These are phyloP conservation scores for Hanseniaspora mollemarum DNA, from an alignment of 805 yeast genomes.

Conservation along the genomic window DNA sequence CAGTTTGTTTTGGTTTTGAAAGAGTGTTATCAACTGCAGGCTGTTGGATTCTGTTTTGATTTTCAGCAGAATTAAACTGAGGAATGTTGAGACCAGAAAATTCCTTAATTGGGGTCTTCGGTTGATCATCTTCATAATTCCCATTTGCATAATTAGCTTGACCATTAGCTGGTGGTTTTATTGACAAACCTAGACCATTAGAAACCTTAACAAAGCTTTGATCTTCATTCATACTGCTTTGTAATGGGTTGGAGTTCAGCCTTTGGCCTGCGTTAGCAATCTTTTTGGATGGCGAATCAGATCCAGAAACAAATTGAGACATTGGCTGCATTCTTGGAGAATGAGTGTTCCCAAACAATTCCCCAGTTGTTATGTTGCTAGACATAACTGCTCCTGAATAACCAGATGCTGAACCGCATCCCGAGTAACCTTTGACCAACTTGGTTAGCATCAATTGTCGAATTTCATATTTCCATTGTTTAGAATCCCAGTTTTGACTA, in stretches of 20 bases:
- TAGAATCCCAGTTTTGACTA: constrained; percentile 42
- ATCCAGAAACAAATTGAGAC: constrained; percentile 20
- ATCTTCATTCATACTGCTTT: not conserved
- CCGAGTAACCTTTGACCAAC: constrained; percentile 51
- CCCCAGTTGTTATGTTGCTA: constrained; percentile 34
- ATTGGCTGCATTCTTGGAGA: constrained; percentile 30
- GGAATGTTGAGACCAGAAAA: not conserved
- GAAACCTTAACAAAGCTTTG: not conserved
- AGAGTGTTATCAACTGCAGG: too few species aligned
- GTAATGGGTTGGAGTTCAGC: constrained; percentile 16
- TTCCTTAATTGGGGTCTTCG: not conserved
- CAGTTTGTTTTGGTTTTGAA: not conserved
- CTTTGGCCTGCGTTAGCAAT: constrained; percentile 19
- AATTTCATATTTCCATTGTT: constrained; percentile 50
- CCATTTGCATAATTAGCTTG: not conserved
- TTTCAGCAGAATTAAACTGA: not conserved
- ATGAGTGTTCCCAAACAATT: constrained; percentile 24
- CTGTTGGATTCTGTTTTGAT: not conserved
- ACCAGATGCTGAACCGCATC: constrained; percentile 64
- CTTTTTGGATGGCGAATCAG: constrained; percentile 18
- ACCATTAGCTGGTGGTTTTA: not conserved
- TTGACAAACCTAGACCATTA: not conserved
- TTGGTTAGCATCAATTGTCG: constrained; percentile 47
- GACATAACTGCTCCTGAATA: constrained; percentile 48
- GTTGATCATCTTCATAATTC: not conserved